Conservation (phyloP, 1,284 basidiomycete genomes). For the Earliella scabrosa region DNA sequence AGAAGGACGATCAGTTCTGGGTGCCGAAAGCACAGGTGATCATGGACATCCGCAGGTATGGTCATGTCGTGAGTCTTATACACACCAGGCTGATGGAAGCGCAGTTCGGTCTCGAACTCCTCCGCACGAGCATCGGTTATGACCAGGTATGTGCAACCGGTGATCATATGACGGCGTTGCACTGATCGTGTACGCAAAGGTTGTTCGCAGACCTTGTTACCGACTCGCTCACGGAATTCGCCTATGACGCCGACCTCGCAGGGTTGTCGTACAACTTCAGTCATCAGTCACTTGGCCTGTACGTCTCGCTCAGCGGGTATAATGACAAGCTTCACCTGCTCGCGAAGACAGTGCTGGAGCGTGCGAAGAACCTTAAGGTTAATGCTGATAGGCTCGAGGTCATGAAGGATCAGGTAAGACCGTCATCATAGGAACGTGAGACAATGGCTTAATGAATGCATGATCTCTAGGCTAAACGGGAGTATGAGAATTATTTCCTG, state of each 20-base stretch:
- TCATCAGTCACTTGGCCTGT: slow-evolving; percentile 71
- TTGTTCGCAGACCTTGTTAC: slow-evolving; percentile 89
- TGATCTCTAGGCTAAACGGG: slow-evolving; percentile 60
- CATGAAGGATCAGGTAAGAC: slow-evolving; percentile 83
- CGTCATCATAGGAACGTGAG: not conserved
- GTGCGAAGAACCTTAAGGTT: slow-evolving; percentile 72
- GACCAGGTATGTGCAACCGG: slow-evolving; percentile 52
- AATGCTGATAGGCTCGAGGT: slow-evolving; percentile 78
- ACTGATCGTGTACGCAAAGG: slow-evolving; percentile 43
- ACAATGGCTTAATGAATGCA: not conserved
- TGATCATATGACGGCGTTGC: not conserved
- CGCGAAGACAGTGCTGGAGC: slow-evolving; percentile 76
- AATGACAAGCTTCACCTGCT: slow-evolving; percentile 92
- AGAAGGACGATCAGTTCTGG: slow-evolving; percentile 96
- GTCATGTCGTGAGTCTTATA: not conserved
- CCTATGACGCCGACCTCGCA: slow-evolving; percentile 94
- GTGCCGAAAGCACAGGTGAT: slow-evolving; percentile 84
- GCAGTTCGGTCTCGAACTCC: slow-evolving; percentile 56
- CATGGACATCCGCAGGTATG: slow-evolving; percentile 72
- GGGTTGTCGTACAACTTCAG: slow-evolving; percentile 83
- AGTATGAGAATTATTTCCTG: slow-evolving; percentile 89
- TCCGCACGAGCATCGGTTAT: slow-evolving; percentile 64
- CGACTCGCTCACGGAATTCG: slow-evolving; percentile 89
- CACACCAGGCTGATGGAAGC: not conserved
- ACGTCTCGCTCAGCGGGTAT: slow-evolving; percentile 82